Conservation (phyloP, 371 early-diverging fungal genomes). For the Thermomucor indicae-seudaticae region DNA sequence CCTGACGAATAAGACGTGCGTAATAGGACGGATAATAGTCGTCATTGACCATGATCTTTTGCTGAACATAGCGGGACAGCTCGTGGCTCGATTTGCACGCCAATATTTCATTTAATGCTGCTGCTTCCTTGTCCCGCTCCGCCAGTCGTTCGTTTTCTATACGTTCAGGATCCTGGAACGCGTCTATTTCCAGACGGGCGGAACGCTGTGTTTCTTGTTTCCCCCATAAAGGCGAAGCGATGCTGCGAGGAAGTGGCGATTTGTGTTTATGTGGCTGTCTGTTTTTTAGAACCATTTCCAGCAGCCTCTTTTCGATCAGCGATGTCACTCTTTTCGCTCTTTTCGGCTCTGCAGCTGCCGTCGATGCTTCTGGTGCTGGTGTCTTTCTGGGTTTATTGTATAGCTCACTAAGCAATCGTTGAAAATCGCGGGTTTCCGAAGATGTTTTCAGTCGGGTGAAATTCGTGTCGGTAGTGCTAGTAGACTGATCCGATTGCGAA, state of each 20-base stretch:
- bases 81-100: conserved; percentile 9
- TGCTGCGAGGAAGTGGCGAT: conserved; percentile 15
- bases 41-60: conserved; percentile 8
- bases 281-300: conserved; percentile 14
- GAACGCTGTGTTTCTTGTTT: neutral
- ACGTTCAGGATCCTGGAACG: no score
- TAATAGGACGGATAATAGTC: conserved; percentile 24
- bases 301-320: conserved; percentile 19
- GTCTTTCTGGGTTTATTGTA: neutral
- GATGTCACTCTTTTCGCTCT: conserved; percentile 1
- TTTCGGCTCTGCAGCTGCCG: neutral
- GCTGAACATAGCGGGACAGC: conserved; percentile 8
- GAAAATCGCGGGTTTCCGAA: no score
- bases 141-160: neutral
- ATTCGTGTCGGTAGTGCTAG: no score
- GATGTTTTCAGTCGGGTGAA: no score
- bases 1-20: conserved; percentile 16
- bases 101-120: conserved; percentile 2
- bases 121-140: conserved; percentile 9
- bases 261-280: conserved; percentile 10
- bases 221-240: conserved; percentile 7
- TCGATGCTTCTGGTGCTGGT: neutral
- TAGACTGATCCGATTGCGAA: no score
- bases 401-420: no score
- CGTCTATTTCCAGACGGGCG: neutral